Percentiles rank a stretch among this genome's conserved stretches.
Conservation (phyloP, 257 asterid species). For the Solanum clarkiae region DNA sequence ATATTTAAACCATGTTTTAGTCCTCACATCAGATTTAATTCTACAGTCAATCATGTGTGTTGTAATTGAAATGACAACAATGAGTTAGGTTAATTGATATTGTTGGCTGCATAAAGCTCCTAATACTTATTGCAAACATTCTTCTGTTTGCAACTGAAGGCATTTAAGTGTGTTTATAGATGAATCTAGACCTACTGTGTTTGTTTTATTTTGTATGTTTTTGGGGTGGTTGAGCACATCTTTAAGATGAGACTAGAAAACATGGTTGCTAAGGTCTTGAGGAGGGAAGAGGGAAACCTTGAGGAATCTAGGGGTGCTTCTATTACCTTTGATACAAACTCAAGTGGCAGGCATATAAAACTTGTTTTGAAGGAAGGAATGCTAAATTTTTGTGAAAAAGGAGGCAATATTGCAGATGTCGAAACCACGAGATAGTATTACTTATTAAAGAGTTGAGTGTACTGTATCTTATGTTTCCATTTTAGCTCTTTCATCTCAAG, state of each 20-base stretch:
- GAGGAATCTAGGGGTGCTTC: not conserved
- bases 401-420: not conserved
- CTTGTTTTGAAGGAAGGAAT: not conserved
- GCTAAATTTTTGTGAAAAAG: not conserved
- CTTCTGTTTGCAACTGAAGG: not conserved
- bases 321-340: not conserved
- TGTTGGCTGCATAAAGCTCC: not conserved
- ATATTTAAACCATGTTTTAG: not conserved
- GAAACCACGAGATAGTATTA: not conserved
- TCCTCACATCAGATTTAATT: not conserved
- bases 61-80: not conserved
- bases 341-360: not conserved
- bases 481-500: not conserved
- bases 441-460: not conserved
- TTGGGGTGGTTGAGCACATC: not conserved
- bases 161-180: not conserved
- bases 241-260: not conserved
- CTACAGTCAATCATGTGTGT: not conserved
- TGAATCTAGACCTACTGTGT: not conserved
- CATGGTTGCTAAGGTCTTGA: not conserved
- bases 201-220: not conserved
- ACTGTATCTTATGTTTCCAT: not conserved
- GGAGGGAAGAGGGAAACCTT: not conserved
- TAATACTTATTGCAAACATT: not conserved
- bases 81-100: not conserved